A percentile compares a stretch with the other conserved stretches of the same genome.
Conservation (phyloP, 75 land plant species). For the Cryptomeria japonica region DNA sequence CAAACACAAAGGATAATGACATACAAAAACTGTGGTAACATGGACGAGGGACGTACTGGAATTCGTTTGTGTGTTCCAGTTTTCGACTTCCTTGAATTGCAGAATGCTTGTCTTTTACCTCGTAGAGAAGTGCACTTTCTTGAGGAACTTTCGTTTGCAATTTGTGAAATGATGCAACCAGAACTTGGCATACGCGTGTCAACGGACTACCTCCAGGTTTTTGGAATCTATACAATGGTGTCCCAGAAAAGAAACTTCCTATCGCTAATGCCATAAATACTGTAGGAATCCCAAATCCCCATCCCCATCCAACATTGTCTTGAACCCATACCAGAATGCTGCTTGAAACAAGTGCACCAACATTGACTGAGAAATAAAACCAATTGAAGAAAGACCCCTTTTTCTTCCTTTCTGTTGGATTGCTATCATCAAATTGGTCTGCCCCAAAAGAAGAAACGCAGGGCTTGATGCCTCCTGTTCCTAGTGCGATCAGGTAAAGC, state of each 20-base stretch:
- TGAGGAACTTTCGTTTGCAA: constrained; percentile 32
- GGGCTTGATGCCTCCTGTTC: constrained; percentile 91
- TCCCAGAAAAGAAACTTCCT: constrained; percentile 67
- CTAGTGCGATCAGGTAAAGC: constrained; percentile 83
- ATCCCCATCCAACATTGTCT: constrained; percentile 49
- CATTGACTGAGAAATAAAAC: constrained; percentile 90
- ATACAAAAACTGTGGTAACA: not conserved
- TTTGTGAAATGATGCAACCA: constrained; percentile 64
- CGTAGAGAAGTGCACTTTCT: constrained; percentile 51
- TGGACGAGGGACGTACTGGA: constrained; percentile 36
- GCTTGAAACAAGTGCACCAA: constrained; percentile 76
- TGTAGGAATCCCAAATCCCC: constrained; percentile 87
- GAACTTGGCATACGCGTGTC: constrained; percentile 64
- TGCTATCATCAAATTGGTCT: constrained; percentile 88
- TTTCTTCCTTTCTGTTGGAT: constrained; percentile 60
- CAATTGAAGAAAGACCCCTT: constrained; percentile 95
- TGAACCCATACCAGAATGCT: constrained; percentile 88
- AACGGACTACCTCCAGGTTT: constrained; percentile 90
- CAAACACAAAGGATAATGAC: not conserved
- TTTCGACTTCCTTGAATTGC: constrained; percentile 83
- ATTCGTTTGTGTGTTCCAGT: constrained; percentile 64
- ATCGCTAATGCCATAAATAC: constrained; percentile 72
- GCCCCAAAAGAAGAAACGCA: constrained; percentile 91
- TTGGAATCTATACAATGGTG: constrained; percentile 64
- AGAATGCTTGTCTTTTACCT: constrained; percentile 47